Conservation (phyloP, 352 stramenopile species). For the Phytophthora brassicae region DNA sequence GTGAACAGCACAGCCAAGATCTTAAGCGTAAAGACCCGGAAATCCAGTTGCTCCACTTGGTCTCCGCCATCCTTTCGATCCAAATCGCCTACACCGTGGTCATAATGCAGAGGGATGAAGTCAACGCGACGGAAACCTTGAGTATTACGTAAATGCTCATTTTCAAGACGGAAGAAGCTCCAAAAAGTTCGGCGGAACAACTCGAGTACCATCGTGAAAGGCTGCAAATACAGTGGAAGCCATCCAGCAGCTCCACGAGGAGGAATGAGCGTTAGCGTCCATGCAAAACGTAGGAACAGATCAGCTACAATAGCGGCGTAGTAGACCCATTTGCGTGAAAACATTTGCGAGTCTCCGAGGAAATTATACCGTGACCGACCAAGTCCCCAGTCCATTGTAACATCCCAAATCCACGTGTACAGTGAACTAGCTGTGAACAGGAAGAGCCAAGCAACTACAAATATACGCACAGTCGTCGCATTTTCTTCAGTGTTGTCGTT, state of each 20-base stretch:
- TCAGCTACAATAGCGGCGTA: conserved; percentile 78
- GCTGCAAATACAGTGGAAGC: conserved; percentile 80
- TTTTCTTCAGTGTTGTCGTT: conserved; percentile 23
- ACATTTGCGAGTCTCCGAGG: conserved; percentile 84
- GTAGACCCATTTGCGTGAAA: conserved; percentile 79
- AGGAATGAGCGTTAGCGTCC: conserved; percentile 81
- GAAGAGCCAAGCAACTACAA: conserved; percentile 74
- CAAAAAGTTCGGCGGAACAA: conserved; percentile 85
- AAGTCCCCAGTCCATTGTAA: conserved; percentile 88
- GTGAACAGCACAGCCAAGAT: conserved; percentile 50
- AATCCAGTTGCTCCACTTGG: conserved; percentile 46
- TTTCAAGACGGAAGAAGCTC: conserved; percentile 87
- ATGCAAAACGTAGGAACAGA: conserved; percentile 81
- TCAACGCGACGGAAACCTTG: conserved; percentile 81
- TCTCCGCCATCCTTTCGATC: conserved; percentile 35
- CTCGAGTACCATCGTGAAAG: conserved; percentile 85
- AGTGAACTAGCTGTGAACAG: conserved; percentile 81
- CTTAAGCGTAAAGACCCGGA: conserved; percentile 49
- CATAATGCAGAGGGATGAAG: conserved; percentile 85
- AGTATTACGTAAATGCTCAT: conserved; percentile 86
- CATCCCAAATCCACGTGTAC: conserved; percentile 84
- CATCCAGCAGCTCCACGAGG: conserved; percentile 53
- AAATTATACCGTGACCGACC: conserved; percentile 78
- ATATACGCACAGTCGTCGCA: conserved; percentile 32
- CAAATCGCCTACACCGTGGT: conserved; percentile 63